Conservation (phyloP, 495 filamentous ascomycete genomes). For the Neurospora sp. region DNA sequence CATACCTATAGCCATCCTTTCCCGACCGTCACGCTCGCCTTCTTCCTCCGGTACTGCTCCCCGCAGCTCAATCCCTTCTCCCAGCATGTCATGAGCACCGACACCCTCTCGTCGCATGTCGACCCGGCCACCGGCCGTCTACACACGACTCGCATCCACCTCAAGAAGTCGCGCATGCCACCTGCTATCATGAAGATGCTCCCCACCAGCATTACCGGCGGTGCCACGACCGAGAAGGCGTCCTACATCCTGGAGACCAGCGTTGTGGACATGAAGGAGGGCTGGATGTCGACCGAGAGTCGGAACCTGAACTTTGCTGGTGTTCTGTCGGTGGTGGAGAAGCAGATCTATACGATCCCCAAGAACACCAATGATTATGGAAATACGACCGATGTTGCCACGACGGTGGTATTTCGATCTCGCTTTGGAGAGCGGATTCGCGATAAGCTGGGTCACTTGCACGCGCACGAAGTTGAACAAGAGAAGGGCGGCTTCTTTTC, state of each 20-base stretch:
- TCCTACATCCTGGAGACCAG: slow-evolving; percentile 90
- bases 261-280: slow-evolving; percentile 78
- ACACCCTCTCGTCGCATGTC: slow-evolving; percentile 81
- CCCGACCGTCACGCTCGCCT: slow-evolving; percentile 84
- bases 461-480: slow-evolving; percentile 10
- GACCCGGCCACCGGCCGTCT: slow-evolving; percentile 72
- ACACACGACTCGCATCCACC: slow-evolving; percentile 79
- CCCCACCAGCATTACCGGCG: slow-evolving; percentile 56
- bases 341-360: slow-evolving; percentile 60
- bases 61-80: slow-evolving; percentile 74
- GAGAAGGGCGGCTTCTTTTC: slow-evolving; percentile 28
- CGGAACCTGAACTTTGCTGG: slow-evolving; percentile 85
- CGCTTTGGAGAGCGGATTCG: slow-evolving; percentile 66
- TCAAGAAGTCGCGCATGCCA: slow-evolving; percentile 88
- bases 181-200: slow-evolving; percentile 72
- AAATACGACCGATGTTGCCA: slow-evolving; percentile 71
- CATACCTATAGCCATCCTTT: slow-evolving; percentile 90
- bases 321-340: slow-evolving; percentile 84
- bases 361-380: slow-evolving; percentile 7
- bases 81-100: slow-evolving; percentile 88
- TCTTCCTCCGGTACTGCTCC: slow-evolving; percentile 92
- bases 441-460: slow-evolving; percentile 28
- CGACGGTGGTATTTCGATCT: slow-evolving; percentile 76
- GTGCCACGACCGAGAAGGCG: slow-evolving; percentile 61
- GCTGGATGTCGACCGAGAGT: slow-evolving; percentile 79